These are phyloP conservation scores for Coemansia sp. DNA, from an alignment of 192 early-diverging fungal species.

Conservation along the genomic window DNA sequence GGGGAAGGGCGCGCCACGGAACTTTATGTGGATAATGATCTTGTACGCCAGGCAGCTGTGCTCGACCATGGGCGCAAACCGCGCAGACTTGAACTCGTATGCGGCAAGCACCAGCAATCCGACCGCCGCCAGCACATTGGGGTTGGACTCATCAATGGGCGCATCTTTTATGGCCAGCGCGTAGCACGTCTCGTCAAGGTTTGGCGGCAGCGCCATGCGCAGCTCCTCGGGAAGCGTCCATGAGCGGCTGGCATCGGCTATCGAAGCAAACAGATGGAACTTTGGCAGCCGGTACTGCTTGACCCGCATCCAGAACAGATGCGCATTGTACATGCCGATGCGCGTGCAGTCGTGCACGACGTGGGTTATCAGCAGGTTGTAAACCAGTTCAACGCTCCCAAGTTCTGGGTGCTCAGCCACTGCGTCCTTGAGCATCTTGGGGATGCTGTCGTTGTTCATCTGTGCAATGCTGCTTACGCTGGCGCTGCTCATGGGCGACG, in stretches of 20 bases:
- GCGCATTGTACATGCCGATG: slow-evolving; percentile 47
- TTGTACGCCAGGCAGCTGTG: slow-evolving; percentile 50
- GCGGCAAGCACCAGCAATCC: slow-evolving; percentile 39
- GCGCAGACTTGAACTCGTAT: slow-evolving; percentile 55
- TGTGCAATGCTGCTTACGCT: slow-evolving; percentile 23
- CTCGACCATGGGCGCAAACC: slow-evolving; percentile 52
- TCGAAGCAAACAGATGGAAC: slow-evolving; percentile 43
- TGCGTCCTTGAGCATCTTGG: slow-evolving; percentile 33
- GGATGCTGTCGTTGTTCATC: slow-evolving; percentile 48
- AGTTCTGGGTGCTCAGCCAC: slow-evolving; percentile 47
- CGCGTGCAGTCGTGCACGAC: slow-evolving; percentile 53
- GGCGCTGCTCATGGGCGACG: slow-evolving; percentile 9
- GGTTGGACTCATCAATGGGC: slow-evolving; percentile 12
- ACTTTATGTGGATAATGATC: slow-evolving; percentile 39
- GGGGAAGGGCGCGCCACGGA: slow-evolving; percentile 47
- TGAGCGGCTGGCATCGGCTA: slow-evolving; percentile 51
- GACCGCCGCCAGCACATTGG: slow-evolving; percentile 23
- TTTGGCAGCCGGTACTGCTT: slow-evolving; percentile 41
- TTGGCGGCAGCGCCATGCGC: slow-evolving; percentile 43
- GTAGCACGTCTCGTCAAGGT: slow-evolving; percentile 50
- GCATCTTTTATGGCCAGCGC: slow-evolving; percentile 31
- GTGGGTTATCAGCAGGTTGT: slow-evolving; percentile 51
- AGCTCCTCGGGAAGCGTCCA: slow-evolving; percentile 50
- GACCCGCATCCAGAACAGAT: slow-evolving; percentile 52
- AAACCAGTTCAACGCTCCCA: slow-evolving; percentile 48